Percentiles rank a stretch among this genome's conserved stretches.
phyloP scores from a whole-genome alignment of 140 eudicot genomes.

The Ambrosia hybrid region DNA sequence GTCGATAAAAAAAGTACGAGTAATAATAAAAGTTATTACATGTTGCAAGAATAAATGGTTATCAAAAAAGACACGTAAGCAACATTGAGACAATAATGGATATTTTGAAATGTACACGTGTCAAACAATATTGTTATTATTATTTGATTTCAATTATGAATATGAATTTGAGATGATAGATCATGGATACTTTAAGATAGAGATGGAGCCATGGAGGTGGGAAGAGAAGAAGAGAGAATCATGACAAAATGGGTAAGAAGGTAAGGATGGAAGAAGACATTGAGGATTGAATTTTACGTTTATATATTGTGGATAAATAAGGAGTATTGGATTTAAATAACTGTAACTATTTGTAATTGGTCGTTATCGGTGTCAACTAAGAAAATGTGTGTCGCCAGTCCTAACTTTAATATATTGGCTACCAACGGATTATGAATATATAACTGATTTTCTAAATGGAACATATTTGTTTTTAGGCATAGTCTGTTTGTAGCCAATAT shows the following conservation, averaged over 20 bases:
- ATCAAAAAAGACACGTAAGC: not conserved
- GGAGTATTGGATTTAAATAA: too few species aligned
- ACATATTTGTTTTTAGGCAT: too few species aligned
- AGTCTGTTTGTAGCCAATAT: too few species aligned
- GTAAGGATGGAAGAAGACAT: not conserved
- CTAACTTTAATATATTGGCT: too few species aligned
- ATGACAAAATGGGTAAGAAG: slow-evolving; percentile 4
- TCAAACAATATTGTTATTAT: not conserved
- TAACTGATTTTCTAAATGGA: too few species aligned
- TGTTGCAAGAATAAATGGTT: not conserved
- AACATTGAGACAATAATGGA: not conserved
- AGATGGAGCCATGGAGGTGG: not conserved
- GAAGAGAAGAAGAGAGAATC: not conserved
- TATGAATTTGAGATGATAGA: not conserved
- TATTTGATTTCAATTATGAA: not conserved
- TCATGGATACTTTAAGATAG: not conserved
- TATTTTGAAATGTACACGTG: slow-evolving; percentile 6
- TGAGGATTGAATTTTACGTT: not conserved
- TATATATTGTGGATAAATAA: too few species aligned
- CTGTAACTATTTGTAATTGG: too few species aligned
- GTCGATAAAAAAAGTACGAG: not conserved
- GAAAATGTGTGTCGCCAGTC: too few species aligned
- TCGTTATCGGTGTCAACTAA: too few species aligned
- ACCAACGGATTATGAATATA: too few species aligned
- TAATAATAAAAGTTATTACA: not conserved